Evolutionary conservation across 371 early-diverging fungal species (phyloP), one percentile per base, ranked within the genome.

Genomic region (Umbelopsis sp.): DNA sequence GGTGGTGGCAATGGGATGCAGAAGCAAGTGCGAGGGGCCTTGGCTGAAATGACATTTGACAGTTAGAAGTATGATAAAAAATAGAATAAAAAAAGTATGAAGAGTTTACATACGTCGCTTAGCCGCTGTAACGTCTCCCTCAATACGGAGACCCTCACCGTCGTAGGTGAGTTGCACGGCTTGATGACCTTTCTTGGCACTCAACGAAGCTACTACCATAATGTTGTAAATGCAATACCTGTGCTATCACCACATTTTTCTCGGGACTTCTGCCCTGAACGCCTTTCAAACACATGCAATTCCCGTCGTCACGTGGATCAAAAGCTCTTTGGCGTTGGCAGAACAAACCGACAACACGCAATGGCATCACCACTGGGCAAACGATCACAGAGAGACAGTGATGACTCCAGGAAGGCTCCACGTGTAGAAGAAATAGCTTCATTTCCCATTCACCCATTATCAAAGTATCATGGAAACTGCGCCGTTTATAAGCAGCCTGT

Each of bases 401-500:
- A 57, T 16, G 18, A 35, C 6, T 11, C 35, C 29, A 35, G 9
- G 14, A 57, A 57, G 18, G 11, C 12, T 32, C 35, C 57, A 32
- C 57, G 57, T 18, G 2, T 35, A 29, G 57, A 57, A 57, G 57
- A 35, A 35, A 3, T 25, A 10, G 29, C 29, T 1, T 29, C 29
- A 29, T 57, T 57, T 29, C 35, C 25, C 1, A 6, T 57, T 6
- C 35, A 57, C 9, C 57, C 57, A 10, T 35, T 57, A 14, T 29
- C 35, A 57, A 57, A 57, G 14, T 57, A 57, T n/a, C 10, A 29
- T 12, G 57, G 57, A 24, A 35, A 57, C 7, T 57, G 57, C 35
- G 57, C 87, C 4, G 68, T 71, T 0, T 92, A 87, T 68, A 84
- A 83, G 29, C 92, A 93, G 66, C 96, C 96, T 1, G 72, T 75